Evolutionary conservation across 306 rosid species (phyloP), one percentile per base, ranked within the genome.

Genomic region (Cyamopsis tetragonoloba): DNA sequence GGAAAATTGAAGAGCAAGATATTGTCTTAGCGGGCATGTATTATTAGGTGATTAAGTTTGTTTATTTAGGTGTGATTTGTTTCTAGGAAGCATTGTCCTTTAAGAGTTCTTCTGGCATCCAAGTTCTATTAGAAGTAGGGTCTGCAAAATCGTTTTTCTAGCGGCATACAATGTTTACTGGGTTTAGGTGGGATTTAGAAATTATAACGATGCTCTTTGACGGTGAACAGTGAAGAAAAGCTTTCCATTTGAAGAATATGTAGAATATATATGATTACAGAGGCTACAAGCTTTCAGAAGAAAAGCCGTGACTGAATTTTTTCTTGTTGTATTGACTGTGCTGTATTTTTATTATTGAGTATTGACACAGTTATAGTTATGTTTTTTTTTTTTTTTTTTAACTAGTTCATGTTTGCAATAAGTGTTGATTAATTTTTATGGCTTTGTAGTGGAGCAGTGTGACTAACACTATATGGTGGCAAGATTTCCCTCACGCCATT

Each of bases 401-500:
- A 4, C 53, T 19, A 43, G 44, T 64, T 20, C 43, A 46, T 77
- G 73, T 19, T 53, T 72, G 51, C 60, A 27, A 34, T 70, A 59
- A 5, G 35, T 51, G 22, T 65, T 80, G 54, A 72, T 41, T 20
- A 37, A 9, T 41, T 79, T 76, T 75, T 61, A 30, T 58, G 68
- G 28, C 68, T 68, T 30, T 47, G 62, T 71, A 89, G 96, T 89
- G 96, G 96, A 86, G 46, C 67, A 28, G 61, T 50, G 92, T 89
- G 83, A 89, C 91, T 42, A 89, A 89, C 76, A 89, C 96, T 24
- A 26, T 86, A 72, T 89, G 96, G 96, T 89, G 96, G 96, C 96
- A 89, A 86, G 96, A 89, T 84, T 89, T 89, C 53, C 92, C 92
- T 53, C 62, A 53, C 2, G 66, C 72, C 60, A 49, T 57, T 30